Evolutionary conservation across 2,329 filamentous ascomycete genomes (phyloP).

Genomic region (Colletotrichum chrysophilum): DNA sequence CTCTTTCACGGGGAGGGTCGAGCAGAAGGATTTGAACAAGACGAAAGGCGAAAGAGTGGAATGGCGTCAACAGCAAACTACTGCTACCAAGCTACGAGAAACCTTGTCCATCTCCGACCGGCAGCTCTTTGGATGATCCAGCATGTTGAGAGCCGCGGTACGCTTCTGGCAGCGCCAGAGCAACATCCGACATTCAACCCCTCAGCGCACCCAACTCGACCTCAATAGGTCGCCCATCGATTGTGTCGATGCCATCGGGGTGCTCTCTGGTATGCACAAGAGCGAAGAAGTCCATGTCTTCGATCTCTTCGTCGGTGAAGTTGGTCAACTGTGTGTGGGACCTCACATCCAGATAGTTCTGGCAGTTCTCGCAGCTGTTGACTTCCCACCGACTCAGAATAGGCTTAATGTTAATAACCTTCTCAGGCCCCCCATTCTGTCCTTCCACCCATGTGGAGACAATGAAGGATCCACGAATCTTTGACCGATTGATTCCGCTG

Average conservation of each 20-base stretch:
- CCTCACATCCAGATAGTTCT: constrained; percentile 22
- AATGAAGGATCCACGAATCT: constrained; percentile 28
- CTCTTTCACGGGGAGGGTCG: not conserved
- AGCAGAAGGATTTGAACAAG: not conserved
- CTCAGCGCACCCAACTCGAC: not conserved
- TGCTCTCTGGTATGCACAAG: not conserved
- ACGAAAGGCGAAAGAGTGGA: not conserved
- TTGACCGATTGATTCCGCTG: constrained; percentile 23
- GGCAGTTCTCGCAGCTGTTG: constrained; percentile 28
- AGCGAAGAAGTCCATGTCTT: not conserved
- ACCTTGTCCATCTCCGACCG: not conserved
- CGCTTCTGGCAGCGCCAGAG: not conserved
- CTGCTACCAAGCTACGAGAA: not conserved
- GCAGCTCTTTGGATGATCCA: not conserved
- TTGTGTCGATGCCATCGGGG: not conserved
- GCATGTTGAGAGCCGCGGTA: not conserved
- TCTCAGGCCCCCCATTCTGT: not conserved
- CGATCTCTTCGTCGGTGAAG: not conserved
- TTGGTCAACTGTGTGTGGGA: constrained; percentile 11
- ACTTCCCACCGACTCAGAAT: constrained; percentile 29
- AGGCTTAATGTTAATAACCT: constrained; percentile 20
- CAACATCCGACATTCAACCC: not conserved
- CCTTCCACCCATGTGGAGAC: constrained; percentile 18
- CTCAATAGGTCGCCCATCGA: not conserved
- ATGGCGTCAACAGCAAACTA: not conserved